Percentiles rank a stretch among this genome's conserved stretches.
phyloP scores from a whole-genome alignment of 1,284 basidiomycete genomes.

The Jaminaea rosea region DNA sequence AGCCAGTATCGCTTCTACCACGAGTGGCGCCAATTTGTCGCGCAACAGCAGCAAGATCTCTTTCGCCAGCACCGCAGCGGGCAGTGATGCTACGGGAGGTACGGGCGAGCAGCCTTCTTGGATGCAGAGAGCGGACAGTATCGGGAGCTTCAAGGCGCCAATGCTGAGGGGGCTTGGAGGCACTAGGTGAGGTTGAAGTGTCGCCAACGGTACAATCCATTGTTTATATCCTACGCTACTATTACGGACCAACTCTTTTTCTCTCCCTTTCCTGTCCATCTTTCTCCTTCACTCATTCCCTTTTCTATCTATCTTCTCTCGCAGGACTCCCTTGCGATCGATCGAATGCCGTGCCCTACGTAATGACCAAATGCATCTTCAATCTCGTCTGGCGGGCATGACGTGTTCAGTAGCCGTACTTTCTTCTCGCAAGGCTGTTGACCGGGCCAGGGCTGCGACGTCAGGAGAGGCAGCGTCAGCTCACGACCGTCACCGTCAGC shows the following conservation, averaged over 20 bases:
- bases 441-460: constrained; percentile 8
- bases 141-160: constrained; percentile 22
- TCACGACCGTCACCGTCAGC: background rate
- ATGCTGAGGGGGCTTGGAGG: constrained; percentile 8
- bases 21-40: no score
- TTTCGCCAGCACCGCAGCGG: no score
- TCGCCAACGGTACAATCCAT: background rate
- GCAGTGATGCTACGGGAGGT: no score
- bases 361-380: no score
- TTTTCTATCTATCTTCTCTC: no score
- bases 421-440: constrained; percentile 10
- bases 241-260: background rate
- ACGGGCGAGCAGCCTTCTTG: constrained; percentile 13
- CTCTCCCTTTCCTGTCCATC: background rate
- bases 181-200: background rate
- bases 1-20: no score
- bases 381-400: background rate
- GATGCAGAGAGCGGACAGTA: constrained; percentile 12
- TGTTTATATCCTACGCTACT: background rate
- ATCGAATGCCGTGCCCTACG: no score
- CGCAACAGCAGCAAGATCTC: no score
- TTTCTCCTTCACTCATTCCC: no score
- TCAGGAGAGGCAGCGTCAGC: no score
- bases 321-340: no score
- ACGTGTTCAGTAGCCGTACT: constrained; percentile 13